Percentiles rank a stretch among this genome's conserved stretches.
Evolutionary conservation across 116 monocot species (phyloP).

Genomic region (Zostera marina): DNA sequence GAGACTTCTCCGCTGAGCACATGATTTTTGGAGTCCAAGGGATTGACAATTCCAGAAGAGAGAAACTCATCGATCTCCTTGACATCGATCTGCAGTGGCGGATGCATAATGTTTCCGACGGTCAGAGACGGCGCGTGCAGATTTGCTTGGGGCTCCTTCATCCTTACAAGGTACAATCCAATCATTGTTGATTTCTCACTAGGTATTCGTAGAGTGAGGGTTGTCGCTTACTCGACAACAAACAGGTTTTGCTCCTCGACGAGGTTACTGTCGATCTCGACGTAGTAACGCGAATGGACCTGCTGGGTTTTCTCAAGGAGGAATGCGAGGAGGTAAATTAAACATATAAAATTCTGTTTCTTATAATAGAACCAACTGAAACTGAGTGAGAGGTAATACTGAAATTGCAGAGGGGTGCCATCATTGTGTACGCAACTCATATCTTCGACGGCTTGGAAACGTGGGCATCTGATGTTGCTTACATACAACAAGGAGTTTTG

Average conservation of each 20-base stretch:
- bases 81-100: conserved; percentile 92
- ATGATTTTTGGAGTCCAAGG: conserved; percentile 99
- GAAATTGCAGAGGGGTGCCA: conserved; percentile 94
- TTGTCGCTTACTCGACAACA: too few species aligned
- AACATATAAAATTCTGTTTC: not conserved
- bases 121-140: conserved; percentile 88
- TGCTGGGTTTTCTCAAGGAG: conserved; percentile 89
- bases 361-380: not conserved
- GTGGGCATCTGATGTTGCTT: conserved; percentile 82
- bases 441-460: conserved; percentile 93
- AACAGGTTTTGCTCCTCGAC: conserved; percentile 82
- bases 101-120: conserved; percentile 99
- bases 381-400: too few species aligned
- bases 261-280: conserved; percentile 94
- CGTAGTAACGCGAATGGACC: conserved; percentile 95
- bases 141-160: conserved; percentile 98
- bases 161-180: conserved; percentile 58
- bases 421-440: conserved; percentile 89
- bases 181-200: not conserved
- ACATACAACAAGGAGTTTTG: conserved; percentile 78
- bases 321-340: conserved; percentile 66
- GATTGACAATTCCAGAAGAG: conserved; percentile 75
- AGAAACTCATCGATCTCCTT: conserved; percentile 75
- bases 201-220: not conserved
- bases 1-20: conserved; percentile 97